Evolutionary conservation across 139 green algal genomes (phyloP), one percentile per base, ranked within the genome.

Genomic region (Chlamydomonas sp.): DNA sequence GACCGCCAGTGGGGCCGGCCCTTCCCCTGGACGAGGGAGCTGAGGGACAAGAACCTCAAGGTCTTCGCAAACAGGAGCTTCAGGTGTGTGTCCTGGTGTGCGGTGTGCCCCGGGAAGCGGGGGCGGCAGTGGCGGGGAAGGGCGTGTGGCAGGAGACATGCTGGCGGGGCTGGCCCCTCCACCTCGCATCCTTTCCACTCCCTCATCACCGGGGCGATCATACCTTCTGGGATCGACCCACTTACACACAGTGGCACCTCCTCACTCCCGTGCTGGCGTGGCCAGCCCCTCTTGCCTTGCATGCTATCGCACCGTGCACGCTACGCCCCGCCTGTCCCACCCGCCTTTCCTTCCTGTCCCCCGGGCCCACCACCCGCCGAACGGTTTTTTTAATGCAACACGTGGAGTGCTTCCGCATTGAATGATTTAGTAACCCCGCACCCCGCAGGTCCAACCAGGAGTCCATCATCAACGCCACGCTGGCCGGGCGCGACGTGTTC

Each of bases 401-500:
- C 31, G 31, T 49, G 31, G 31, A 49, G 31, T 49, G 31, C 31
- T 49, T 49, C 31, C 31, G 31, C 31, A 49, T 49, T 49, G 31
- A 49, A 49, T 49, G 31, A 49, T 49, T 49, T 0, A 49, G 31
- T 49, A 49, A 49, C 62, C 67, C 63, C 63, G 1, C 49, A 71
- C 59, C 77, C 31, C 57, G 2, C 85, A 93, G 94, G 87, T 77
- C 63, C 67, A 87, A 91, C 78, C 96, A 98, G 89, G 90, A 94
- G 72, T 82, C 90, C 15, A 95, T 98, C 77, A 94, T 98, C 17
- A 93, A 97, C 80, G 92, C 95, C 60, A 95, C 96, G 0, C 76
- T 99, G 64, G 76, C 89, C 61, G 92, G 92, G 0, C 80, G 94
- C 72, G 96, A 99, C 90, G 88, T 92, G 14, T 98, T 99, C 77